These are phyloP conservation scores for Penicillium nordicum DNA, from an alignment of 2,329 filamentous ascomycete genomes.

Conservation along the genomic window DNA sequence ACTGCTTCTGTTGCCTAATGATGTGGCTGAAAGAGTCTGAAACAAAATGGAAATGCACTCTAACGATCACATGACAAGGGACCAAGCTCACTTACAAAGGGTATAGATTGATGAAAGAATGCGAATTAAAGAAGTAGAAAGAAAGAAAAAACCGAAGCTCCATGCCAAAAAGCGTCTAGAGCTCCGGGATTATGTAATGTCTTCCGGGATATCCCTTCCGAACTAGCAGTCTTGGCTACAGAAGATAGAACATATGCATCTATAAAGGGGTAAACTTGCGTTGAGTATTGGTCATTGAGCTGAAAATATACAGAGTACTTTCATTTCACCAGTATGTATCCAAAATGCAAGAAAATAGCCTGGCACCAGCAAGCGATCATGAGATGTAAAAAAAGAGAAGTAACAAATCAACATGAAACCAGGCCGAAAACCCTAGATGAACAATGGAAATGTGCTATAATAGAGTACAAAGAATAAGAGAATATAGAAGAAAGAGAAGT, in stretches of 20 bases:
- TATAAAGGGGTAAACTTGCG: background rate
- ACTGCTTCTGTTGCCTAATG: background rate
- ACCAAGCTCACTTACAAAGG: conserved; percentile 16
- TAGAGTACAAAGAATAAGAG: conserved; percentile 7
- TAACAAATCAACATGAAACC: background rate
- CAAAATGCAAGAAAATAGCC: background rate
- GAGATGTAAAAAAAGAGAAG: background rate
- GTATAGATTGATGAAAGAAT: conserved; percentile 15
- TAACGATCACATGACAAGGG: background rate
- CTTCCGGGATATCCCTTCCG: conserved; percentile 8
- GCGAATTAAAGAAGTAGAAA: conserved; percentile 16
- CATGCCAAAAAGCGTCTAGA: conserved; percentile 20
- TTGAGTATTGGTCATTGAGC: background rate
- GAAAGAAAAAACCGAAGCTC: conserved; percentile 23
- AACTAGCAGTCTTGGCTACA: background rate
- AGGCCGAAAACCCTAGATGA: background rate
- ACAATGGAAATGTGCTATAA: conserved; percentile 3
- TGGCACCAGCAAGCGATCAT: background rate
- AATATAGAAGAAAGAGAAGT: conserved; percentile 6
- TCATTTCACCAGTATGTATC: background rate
- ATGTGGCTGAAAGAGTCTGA: background rate
- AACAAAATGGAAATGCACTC: background rate
- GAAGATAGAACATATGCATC: background rate
- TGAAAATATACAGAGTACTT: background rate
- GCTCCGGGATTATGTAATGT: conserved; percentile 18